A percentile compares a stretch with the other conserved stretches of the same genome.
Conservation (phyloP, 139 green algal genomes). For the Picochlorum sp. region DNA sequence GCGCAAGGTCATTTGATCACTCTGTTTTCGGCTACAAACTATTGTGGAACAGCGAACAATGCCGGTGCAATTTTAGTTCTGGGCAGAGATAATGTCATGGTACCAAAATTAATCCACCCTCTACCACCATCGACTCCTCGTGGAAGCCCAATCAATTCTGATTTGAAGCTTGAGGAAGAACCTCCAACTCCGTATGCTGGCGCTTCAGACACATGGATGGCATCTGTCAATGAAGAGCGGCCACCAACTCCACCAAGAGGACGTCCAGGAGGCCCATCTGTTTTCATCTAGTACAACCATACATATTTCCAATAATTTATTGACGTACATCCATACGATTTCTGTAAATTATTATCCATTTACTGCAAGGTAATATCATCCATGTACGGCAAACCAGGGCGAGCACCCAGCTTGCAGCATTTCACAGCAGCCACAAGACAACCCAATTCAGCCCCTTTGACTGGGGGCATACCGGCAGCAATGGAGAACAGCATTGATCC, state of each 20-base stretch:
- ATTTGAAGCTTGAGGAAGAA: constrained; percentile 41
- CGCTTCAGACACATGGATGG: constrained; percentile 47
- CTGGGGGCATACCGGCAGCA: constrained; percentile 31
- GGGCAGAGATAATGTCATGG: constrained; percentile 91
- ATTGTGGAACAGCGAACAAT: constrained; percentile 98
- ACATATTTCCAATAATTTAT: neutral
- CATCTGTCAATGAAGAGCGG: constrained; percentile 80
- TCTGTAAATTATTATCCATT: neutral
- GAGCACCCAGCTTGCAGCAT: constrained; percentile 69
- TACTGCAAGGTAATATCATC: constrained; percentile 1
- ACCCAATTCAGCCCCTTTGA: constrained; percentile 43
- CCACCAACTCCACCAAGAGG: constrained; percentile 83
- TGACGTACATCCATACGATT: neutral
- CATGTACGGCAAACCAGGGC: constrained; percentile 59
- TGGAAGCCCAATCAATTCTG: constrained; percentile 19
- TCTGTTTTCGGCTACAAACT: constrained; percentile 98
- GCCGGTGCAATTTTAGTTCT: constrained; percentile 53
- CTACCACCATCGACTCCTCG: constrained; percentile 75
- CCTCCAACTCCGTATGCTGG: constrained; percentile 42
- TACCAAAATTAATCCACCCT: constrained; percentile 99
- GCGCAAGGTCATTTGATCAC: constrained; percentile 93
- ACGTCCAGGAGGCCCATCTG: constrained; percentile 24
- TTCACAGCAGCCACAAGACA: constrained; percentile 72
- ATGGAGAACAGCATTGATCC: constrained; percentile 72
- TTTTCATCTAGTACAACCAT: constrained; percentile 6